These are phyloP conservation scores for Puccinellia tenuiflora DNA, from an alignment of 176 grass and related monocot genomes.

Conservation along the genomic window DNA sequence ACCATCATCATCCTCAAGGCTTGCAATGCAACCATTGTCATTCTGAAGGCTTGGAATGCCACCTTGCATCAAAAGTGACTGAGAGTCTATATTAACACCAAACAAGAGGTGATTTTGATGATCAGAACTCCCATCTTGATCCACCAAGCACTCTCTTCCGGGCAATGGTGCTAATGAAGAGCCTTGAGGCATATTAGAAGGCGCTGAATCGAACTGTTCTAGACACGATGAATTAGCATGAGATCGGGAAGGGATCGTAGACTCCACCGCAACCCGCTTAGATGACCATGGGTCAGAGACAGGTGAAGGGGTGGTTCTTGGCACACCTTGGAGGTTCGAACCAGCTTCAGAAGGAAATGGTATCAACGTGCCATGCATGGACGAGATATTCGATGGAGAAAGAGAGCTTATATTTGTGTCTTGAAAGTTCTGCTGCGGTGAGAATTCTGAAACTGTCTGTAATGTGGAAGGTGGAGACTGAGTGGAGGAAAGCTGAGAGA, in stretches of 20 bases:
- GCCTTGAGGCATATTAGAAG: slow-evolving; percentile 35
- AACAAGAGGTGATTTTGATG: slow-evolving; percentile 71
- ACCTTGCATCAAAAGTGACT: slow-evolving; percentile 70
- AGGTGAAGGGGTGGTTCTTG: slow-evolving; percentile 42
- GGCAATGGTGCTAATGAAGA: slow-evolving; percentile 63
- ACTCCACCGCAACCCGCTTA: slow-evolving; percentile 67
- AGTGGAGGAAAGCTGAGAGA: slow-evolving; percentile 38
- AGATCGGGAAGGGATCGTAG: slow-evolving; percentile 33
- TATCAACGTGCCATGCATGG: slow-evolving; percentile 40
- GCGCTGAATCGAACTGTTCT: slow-evolving; percentile 46
- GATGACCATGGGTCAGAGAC: slow-evolving; percentile 61
- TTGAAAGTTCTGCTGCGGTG: slow-evolving; percentile 54
- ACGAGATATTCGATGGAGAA: slow-evolving; percentile 30
- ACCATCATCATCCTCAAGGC: slow-evolving; percentile 36
- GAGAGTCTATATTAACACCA: slow-evolving; percentile 74
- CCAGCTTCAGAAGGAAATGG: slow-evolving; percentile 46
- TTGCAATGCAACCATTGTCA: slow-evolving; percentile 45
- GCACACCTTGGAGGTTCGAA: slow-evolving; percentile 43
- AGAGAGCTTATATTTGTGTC: slow-evolving; percentile 44
- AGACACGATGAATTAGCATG: slow-evolving; percentile 31
- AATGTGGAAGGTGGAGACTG: slow-evolving; percentile 40
- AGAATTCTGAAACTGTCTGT: slow-evolving; percentile 43
- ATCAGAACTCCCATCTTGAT: slow-evolving; percentile 54
- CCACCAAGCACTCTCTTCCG: slow-evolving; percentile 55
- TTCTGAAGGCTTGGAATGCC: slow-evolving; percentile 48